Percentiles rank a stretch among this genome's conserved stretches.
Conservation (phyloP, 805 yeast genomes). For the Nakazawaea anatomiae region DNA sequence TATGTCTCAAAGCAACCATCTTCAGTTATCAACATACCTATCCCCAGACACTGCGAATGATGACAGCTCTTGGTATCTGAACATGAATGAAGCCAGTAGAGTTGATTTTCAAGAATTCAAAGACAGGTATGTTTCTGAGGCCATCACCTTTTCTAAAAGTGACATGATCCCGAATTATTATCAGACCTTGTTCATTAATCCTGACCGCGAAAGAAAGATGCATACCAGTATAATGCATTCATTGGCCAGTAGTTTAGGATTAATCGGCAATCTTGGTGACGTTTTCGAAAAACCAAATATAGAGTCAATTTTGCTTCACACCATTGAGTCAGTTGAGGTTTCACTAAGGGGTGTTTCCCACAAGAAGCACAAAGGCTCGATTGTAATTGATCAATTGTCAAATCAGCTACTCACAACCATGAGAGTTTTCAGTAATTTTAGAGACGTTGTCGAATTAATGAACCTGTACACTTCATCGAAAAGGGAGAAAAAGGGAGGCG, state of each 20-base stretch:
- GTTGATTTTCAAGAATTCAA: constrained; percentile 15
- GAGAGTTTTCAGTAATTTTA: constrained; percentile 35
- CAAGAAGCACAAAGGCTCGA: constrained; percentile 19
- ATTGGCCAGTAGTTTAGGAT: constrained; percentile 5
- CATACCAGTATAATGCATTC: constrained; percentile 7
- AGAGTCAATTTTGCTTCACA: constrained; percentile 34
- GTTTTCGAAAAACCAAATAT: constrained; percentile 6
- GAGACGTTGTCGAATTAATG: constrained; percentile 30
- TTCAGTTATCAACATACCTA: constrained; percentile 17
- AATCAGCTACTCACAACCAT: constrained; percentile 56
- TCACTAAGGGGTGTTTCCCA: constrained; percentile 48
- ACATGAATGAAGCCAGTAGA: constrained; percentile 22
- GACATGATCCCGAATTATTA: constrained; percentile 3
- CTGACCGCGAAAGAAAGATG: constrained; percentile 3
- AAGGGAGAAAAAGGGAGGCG: constrained; percentile 2
- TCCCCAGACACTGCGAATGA: background rate
- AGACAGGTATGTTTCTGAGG: background rate
- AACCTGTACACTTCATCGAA: constrained; percentile 16
- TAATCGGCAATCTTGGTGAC: constrained; percentile 5
- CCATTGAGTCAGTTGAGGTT: constrained; percentile 62
- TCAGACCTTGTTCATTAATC: constrained; percentile 4
- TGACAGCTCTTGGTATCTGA: constrained; percentile 9
- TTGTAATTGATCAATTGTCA: constrained; percentile 52
- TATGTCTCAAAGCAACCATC: constrained; percentile 47
- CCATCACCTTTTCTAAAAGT: background rate